These are phyloP conservation scores for Cucumis cinereus DNA, from an alignment of 306 rosid species.

Conservation along the genomic window DNA sequence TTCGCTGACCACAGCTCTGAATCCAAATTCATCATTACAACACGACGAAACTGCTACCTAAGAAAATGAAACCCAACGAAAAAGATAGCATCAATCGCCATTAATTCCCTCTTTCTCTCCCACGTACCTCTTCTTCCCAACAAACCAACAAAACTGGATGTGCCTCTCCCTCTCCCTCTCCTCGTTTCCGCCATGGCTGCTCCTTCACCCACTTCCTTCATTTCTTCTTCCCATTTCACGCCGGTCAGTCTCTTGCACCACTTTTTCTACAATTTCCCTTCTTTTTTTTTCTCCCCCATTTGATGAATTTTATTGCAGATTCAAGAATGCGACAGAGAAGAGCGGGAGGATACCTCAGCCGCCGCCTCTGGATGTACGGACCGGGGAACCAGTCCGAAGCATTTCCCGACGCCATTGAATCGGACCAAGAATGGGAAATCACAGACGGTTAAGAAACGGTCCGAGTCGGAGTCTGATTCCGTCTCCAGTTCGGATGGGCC, in stretches of 20 bases:
- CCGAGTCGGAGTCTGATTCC: conserved; percentile 27
- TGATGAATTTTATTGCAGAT: conserved; percentile 36
- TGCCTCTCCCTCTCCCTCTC: background rate
- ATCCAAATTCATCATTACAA: conserved; percentile 5
- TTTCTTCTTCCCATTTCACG: conserved; percentile 21
- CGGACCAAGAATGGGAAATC: conserved; percentile 13
- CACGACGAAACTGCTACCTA: conserved; percentile 1
- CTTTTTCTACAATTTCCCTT: background rate
- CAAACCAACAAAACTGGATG: background rate
- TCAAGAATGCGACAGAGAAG: conserved; percentile 38
- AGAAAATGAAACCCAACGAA: background rate
- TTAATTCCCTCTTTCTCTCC: background rate
- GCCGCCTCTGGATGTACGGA: conserved; percentile 9
- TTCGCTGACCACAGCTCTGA: background rate
- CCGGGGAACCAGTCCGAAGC: conserved; percentile 21
- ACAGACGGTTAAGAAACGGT: conserved; percentile 25
- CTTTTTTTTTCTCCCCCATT: background rate
- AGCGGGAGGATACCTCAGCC: background rate
- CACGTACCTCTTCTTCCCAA: too few species aligned
- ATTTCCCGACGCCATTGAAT: conserved; percentile 38
- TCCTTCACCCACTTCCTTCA: background rate
- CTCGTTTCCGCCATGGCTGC: conserved; percentile 23
- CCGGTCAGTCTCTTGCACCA: conserved; percentile 20
- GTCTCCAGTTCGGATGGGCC: conserved; percentile 29
- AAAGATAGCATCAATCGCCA: background rate